phyloP scores from a whole-genome alignment of 441 rosid species.

The Lepidium campestre region DNA sequence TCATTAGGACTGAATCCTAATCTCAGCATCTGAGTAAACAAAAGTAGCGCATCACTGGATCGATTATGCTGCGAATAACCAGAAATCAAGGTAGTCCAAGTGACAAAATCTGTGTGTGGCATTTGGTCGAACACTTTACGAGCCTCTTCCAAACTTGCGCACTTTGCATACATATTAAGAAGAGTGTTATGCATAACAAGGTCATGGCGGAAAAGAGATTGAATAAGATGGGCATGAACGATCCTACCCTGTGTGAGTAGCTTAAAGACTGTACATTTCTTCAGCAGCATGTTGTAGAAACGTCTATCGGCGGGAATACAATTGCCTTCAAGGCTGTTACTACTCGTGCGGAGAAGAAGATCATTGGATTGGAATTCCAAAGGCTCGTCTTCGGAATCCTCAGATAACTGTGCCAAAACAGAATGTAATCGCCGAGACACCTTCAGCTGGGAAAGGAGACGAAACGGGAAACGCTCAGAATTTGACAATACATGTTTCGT shows the following conservation, averaged over 20 bases:
- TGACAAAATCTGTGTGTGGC: slow-evolving; percentile 22
- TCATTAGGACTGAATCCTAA: slow-evolving; percentile 20
- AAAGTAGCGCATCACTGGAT: slow-evolving; percentile 23
- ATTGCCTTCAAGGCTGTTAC: background rate
- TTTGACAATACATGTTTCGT: background rate
- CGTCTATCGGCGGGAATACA: slow-evolving; percentile 1
- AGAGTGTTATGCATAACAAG: slow-evolving; percentile 24
- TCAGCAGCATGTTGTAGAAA: slow-evolving; percentile 17
- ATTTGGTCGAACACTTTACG: slow-evolving; percentile 30
- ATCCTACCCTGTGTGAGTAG: slow-evolving; percentile 15
- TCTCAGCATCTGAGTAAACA: slow-evolving; percentile 26
- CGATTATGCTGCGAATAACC: slow-evolving; percentile 27
- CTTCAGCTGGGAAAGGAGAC: slow-evolving; percentile 8
- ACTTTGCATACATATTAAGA: slow-evolving; percentile 26
- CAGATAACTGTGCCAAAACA: background rate
- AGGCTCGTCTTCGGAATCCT: background rate
- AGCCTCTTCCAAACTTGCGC: slow-evolving; percentile 30
- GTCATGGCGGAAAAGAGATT: slow-evolving; percentile 12
- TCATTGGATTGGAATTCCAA: background rate
- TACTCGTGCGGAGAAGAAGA: background rate
- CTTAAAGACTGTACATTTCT: slow-evolving; percentile 22
- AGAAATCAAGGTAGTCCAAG: slow-evolving; percentile 34
- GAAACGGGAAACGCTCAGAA: background rate
- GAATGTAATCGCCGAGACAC: background rate
- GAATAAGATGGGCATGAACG: slow-evolving; percentile 14